Conservation (phyloP, 768 basidiomycete genomes). For the Hydnum rufescens region DNA sequence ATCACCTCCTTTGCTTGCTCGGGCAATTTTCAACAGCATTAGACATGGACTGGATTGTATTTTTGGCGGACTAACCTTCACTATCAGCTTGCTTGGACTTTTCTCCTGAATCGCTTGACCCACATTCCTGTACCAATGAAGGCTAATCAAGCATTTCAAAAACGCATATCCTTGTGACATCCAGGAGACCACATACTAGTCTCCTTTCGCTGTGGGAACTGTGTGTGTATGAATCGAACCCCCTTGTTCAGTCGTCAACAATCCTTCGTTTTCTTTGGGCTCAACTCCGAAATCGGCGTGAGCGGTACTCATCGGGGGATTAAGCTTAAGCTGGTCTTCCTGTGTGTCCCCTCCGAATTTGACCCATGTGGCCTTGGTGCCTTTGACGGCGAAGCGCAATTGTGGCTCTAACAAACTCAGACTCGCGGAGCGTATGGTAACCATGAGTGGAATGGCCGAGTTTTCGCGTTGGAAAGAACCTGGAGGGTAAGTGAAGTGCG, state of each 20-base stretch:
- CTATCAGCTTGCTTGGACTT: conserved; percentile 3
- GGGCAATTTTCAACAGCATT: conserved; percentile 11
- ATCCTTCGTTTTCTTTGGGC: conserved; percentile 7
- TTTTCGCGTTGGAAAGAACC: background rate
- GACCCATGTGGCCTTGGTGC: conserved; percentile 17
- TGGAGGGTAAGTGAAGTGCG: conserved; percentile 16
- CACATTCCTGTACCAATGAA: conserved; percentile 8
- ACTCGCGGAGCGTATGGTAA: conserved; percentile 17
- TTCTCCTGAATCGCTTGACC: conserved; percentile 6
- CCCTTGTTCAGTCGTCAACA: conserved; percentile 7
- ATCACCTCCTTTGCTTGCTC: conserved; percentile 19
- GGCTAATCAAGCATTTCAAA: conserved; percentile 2
- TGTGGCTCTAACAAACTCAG: conserved; percentile 18
- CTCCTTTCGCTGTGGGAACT: conserved; percentile 6
- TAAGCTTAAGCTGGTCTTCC: conserved; percentile 16
- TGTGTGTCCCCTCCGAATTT: conserved; percentile 22
- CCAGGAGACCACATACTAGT: conserved; percentile 5
- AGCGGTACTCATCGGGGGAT: conserved; percentile 2
- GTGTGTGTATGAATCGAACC: conserved; percentile 1
- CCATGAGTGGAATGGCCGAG: conserved; percentile 16
- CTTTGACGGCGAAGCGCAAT: conserved; percentile 19
- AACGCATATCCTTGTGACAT: background rate
- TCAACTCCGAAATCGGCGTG: conserved; percentile 11
- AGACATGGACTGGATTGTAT: conserved; percentile 2
- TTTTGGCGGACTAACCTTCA: conserved; percentile 2